Conservation (phyloP, 768 basidiomycete genomes). For the Gyrodon lividus region DNA sequence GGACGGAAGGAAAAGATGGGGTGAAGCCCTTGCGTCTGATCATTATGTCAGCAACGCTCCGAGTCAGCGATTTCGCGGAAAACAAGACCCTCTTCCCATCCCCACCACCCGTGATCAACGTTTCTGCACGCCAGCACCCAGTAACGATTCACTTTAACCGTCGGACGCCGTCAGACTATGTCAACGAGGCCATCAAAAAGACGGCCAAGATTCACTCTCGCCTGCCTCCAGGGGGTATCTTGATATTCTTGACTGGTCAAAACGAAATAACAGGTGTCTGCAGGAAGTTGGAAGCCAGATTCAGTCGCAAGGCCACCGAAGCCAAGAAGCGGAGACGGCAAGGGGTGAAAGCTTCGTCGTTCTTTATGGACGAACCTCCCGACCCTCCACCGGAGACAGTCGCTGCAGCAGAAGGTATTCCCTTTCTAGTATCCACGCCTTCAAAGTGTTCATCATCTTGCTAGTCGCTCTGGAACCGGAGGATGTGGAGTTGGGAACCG, state of each 20-base stretch:
- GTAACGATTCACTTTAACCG: constrained; percentile 94
- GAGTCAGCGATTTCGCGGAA: constrained; percentile 87
- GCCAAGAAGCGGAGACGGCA: constrained; percentile 43
- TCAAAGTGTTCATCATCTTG: constrained; percentile 1
- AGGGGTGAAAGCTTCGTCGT: constrained; percentile 22
- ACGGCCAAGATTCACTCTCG: constrained; percentile 88
- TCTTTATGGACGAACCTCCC: constrained; percentile 27
- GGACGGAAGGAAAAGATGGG: constrained; percentile 73
- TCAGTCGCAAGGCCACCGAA: constrained; percentile 63
- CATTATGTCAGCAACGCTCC: constrained; percentile 98
- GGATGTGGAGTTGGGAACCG: constrained; percentile 68
- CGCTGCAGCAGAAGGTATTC: constrained; percentile 20
- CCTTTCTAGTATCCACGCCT: not conserved
- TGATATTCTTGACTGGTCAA: constrained; percentile 94
- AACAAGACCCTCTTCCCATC: constrained; percentile 78
- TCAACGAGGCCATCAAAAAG: constrained; percentile 88
- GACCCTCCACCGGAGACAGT: constrained; percentile 10
- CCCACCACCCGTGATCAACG: constrained; percentile 89
- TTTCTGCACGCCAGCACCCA: constrained; percentile 89
- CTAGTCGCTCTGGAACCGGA: constrained; percentile 78
- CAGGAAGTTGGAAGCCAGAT: constrained; percentile 74
- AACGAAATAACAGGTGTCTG: constrained; percentile 90
- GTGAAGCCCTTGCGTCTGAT: constrained; percentile 87
- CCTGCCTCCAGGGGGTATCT: constrained; percentile 88
- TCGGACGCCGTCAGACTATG: constrained; percentile 82